These are phyloP conservation scores for Lodderomyces theae DNA, from an alignment of 1,139 yeast species.

Conservation along the genomic window DNA sequence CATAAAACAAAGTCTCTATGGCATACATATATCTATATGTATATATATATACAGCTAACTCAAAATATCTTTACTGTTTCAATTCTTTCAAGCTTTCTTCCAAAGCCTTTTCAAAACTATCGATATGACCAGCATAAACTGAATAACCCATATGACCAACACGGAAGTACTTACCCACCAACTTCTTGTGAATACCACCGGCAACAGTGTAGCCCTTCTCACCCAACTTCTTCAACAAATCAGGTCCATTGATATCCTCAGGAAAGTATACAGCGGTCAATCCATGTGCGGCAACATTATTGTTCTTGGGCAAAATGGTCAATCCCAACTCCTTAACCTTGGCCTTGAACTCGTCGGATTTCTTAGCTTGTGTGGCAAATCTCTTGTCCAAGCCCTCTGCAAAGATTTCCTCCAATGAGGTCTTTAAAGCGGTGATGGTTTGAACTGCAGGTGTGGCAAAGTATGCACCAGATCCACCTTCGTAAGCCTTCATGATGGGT, in stretches of 20 bases:
- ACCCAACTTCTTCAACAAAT: constrained; percentile 53
- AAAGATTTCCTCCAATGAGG: constrained; percentile 72
- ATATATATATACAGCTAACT: neutral
- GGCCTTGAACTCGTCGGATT: constrained; percentile 65
- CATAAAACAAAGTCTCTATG: neutral
- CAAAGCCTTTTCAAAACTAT: constrained; percentile 33
- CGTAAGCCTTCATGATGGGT: constrained; percentile 86
- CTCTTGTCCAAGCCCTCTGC: constrained; percentile 57
- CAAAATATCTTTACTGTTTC: constrained; percentile 16
- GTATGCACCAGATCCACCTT: constrained; percentile 76
- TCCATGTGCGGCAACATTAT: constrained; percentile 77
- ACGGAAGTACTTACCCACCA: constrained; percentile 81
- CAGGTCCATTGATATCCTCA: constrained; percentile 66
- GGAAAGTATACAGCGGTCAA: constrained; percentile 86
- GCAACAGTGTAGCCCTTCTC: constrained; percentile 78
- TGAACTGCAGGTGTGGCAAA: constrained; percentile 95
- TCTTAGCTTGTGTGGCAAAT: constrained; percentile 59
- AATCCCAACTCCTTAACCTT: constrained; percentile 58
- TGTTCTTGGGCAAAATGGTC: constrained; percentile 61
- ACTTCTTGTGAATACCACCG: constrained; percentile 84
- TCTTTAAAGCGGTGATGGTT: constrained; percentile 76
- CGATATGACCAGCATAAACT: constrained; percentile 44
- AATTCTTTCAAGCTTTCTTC: constrained; percentile 37
- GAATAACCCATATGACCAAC: constrained; percentile 91
- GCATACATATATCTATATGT: neutral